Conservation (phyloP, 257 asterid genomes). For the Solanum boliviense region DNA sequence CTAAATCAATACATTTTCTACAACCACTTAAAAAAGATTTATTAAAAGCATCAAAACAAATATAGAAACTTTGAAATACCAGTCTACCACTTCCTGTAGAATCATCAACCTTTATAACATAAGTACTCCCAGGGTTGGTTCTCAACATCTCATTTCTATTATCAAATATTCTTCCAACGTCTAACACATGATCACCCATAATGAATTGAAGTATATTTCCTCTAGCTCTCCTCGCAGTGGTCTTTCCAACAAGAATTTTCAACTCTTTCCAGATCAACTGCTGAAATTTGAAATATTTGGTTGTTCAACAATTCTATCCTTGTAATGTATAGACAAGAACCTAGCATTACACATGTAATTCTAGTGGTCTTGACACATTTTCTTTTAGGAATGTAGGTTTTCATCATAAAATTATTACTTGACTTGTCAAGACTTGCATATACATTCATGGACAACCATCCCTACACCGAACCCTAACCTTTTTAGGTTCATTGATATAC, state of each 20-base stretch:
- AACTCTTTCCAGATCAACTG: neutral
- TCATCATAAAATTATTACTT: too few species aligned
- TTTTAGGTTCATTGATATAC: neutral
- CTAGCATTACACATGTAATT: neutral
- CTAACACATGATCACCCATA: neutral
- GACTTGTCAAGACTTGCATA: too few species aligned
- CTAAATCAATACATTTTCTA: neutral
- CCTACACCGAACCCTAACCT: neutral
- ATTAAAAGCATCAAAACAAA: neutral
- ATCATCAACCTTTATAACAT: neutral
- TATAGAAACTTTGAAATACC: neutral
- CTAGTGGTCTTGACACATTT: neutral
- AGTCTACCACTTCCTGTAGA: neutral
- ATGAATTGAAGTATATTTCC: neutral
- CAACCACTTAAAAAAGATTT: neutral
- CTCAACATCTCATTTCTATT: neutral
- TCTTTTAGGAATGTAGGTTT: too few species aligned
- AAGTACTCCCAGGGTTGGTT: neutral
- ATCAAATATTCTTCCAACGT: neutral
- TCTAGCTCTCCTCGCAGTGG: neutral
- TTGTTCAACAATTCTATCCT: neutral
- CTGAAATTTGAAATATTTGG: neutral
- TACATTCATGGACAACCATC: too few species aligned
- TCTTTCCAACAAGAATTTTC: neutral
- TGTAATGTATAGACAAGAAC: neutral